Evolutionary conservation across 1,284 basidiomycete genomes (phyloP), one percentile per base, ranked within the genome.

Genomic region (Stygiomarasmius scandens): DNA sequence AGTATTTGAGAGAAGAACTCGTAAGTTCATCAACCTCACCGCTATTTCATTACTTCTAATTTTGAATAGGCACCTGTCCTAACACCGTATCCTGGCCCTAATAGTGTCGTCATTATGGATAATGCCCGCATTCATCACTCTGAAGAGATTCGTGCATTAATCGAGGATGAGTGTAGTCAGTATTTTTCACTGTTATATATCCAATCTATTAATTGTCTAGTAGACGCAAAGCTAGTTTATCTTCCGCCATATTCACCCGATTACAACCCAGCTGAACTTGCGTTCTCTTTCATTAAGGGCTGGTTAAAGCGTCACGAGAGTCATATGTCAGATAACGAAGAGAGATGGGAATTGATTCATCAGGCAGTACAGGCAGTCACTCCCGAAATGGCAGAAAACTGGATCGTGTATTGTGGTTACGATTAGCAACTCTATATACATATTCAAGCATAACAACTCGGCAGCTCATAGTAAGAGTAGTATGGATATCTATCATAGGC

Each of bases 1-100:
- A 55, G 11, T 72, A 71, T 60, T 52, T 72, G 22, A 29, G 56
- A 12, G 60, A 67, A 41, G 60, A 71, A 29, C 48, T 72, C 16
- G 67, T 70, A 53, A 29, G 61, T 64, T 32, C 29, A 32, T 32
- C 6, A 41, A 41, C 38, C 16, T 4, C 6, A 9, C 16, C 11
- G 11, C 5, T 23, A 5, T 20, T 10, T 14, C 11, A 12, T 12
- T n/a, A 10, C 22, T 6, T 3, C 20, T 27, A 9, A 14, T 47
- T 6, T 12, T 23, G 4, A 22, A 41, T 19, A 47, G 50, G 50
- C 50, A 11, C 50, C 50, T 12, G 22, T 4, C 2, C 36, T 52
- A 11, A 52, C 50, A 11, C 51, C 51, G 4, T 53, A 53, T 29
- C 51, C 51, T 53, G 51, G 51, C 16, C 51, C 51, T 2, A 14